Conservation (phyloP, 345 rosid species). For the Boechera retrofracta region DNA sequence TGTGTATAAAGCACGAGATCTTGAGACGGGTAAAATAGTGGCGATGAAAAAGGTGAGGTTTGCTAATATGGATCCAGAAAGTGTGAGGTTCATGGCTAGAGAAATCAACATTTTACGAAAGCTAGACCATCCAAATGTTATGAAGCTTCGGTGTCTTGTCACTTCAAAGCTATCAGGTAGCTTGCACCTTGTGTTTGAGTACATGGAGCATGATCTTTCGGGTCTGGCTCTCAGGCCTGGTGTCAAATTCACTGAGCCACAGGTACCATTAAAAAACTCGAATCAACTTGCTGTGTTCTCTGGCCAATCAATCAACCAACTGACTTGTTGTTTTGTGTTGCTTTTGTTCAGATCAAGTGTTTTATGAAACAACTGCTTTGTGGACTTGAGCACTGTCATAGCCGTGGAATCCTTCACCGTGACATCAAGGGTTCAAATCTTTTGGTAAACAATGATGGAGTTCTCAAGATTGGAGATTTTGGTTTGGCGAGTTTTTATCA, state of each 20-base stretch:
- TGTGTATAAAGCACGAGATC: conserved; percentile 81
- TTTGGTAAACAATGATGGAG: conserved; percentile 68
- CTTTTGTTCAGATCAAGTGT: conserved; percentile 67
- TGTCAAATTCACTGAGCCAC: conserved; percentile 74
- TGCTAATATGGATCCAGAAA: conserved; percentile 85
- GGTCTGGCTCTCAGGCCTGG: conserved; percentile 81
- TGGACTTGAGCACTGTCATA: conserved; percentile 93
- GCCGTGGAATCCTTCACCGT: conserved; percentile 79
- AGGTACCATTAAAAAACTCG: conserved; percentile 47
- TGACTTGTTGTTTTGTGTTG: neutral
- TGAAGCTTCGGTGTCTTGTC: conserved; percentile 85
- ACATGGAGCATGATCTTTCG: conserved; percentile 96
- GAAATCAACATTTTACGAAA: conserved; percentile 79
- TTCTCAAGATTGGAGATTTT: conserved; percentile 91
- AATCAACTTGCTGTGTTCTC: conserved; percentile 15
- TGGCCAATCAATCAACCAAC: neutral
- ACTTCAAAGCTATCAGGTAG: conserved; percentile 80
- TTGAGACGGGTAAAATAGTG: conserved; percentile 68
- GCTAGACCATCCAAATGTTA: conserved; percentile 85
- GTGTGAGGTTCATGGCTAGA: conserved; percentile 95
- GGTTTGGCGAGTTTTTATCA: conserved; percentile 75
- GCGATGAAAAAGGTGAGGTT: conserved; percentile 97
- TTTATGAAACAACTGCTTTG: conserved; percentile 71
- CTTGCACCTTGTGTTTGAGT: conserved; percentile 87
- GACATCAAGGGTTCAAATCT: conserved; percentile 97